phyloP scores from a whole-genome alignment of 495 filamentous ascomycete genomes.

The Xylona heveae region DNA sequence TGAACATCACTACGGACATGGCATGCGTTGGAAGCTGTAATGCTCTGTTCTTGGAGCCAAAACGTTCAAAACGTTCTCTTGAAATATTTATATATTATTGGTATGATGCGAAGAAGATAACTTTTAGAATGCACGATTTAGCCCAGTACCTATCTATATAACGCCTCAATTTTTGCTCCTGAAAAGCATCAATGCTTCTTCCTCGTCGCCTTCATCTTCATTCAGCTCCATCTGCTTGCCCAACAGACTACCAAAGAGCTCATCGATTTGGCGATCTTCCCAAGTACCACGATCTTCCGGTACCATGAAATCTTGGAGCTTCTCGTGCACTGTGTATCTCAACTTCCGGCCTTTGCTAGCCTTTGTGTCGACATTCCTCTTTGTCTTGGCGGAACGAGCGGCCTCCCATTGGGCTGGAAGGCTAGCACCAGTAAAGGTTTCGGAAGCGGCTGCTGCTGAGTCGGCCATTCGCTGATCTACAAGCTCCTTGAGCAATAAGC shows the following conservation, averaged over 20 bases:
- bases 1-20: no score
- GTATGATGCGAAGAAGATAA: no score
- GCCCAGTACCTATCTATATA: no score
- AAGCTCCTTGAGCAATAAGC: slow-evolving; percentile 72
- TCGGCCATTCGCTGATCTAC: slow-evolving; percentile 64
- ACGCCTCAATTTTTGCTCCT: slow-evolving; percentile 25
- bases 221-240: slow-evolving; percentile 55
- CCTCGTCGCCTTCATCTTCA: slow-evolving; percentile 26
- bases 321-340: slow-evolving; percentile 84
- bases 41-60: no score
- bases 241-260: slow-evolving; percentile 77
- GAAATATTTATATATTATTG: no score
- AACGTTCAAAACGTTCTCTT: no score
- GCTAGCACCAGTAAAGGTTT: no score
- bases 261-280: slow-evolving; percentile 56
- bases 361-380: slow-evolving; percentile 71
- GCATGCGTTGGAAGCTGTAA: no score
- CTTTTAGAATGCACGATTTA: no score
- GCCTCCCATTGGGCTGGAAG: slow-evolving; percentile 20
- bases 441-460: slow-evolving; percentile 20
- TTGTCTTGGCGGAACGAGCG: slow-evolving; percentile 41
- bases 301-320: slow-evolving; percentile 95
- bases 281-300: slow-evolving; percentile 61
- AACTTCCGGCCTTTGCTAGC: slow-evolving; percentile 92
- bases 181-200: slow-evolving; percentile 59